These are phyloP conservation scores for Malassezia globosa DNA, from an alignment of 1,284 basidiomycete genomes.

Conservation along the genomic window DNA sequence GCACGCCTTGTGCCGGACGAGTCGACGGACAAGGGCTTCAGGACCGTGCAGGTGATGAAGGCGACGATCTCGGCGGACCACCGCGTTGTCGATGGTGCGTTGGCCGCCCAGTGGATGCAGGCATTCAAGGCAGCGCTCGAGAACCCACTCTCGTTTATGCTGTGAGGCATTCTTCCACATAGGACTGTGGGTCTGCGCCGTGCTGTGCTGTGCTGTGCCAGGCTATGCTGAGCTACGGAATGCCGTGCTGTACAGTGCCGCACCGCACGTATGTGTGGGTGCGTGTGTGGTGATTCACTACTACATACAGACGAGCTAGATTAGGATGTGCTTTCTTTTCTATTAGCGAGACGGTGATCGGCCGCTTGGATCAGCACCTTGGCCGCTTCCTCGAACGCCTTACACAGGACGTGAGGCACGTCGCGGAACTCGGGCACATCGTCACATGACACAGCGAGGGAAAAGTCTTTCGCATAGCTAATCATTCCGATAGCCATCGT, in stretches of 20 bases:
- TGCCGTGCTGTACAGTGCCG: too few species aligned
- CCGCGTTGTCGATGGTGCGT: constrained; percentile 54
- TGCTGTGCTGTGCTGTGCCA: too few species aligned
- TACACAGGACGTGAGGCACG: constrained; percentile 35
- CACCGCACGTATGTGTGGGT: too few species aligned
- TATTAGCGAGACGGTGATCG: constrained; percentile 17
- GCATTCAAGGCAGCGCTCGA: constrained; percentile 96
- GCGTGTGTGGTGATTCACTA: background rate
- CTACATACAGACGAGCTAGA: background rate
- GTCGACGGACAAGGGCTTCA: constrained; percentile 62
- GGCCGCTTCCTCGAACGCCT: constrained; percentile 38
- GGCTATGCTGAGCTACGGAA: too few species aligned
- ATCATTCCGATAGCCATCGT: constrained; percentile 45
- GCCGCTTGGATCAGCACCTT: constrained; percentile 34
- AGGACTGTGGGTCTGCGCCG: too few species aligned
- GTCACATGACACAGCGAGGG: constrained; percentile 43
- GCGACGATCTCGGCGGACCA: constrained; percentile 92
- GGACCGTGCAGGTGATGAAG: constrained; percentile 71
- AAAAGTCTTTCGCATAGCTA: constrained; percentile 40
- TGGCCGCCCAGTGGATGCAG: constrained; percentile 55
- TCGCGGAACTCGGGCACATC: constrained; percentile 38
- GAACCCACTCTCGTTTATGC: constrained; percentile 61
- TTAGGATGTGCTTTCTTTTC: constrained; percentile 9
- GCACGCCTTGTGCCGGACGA: constrained; percentile 75
- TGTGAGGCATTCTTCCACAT: too few species aligned